Evolutionary conservation across 108 stramenopile genomes (phyloP), one percentile per base, ranked within the genome.

Genomic region (Fragilaria radians): DNA sequence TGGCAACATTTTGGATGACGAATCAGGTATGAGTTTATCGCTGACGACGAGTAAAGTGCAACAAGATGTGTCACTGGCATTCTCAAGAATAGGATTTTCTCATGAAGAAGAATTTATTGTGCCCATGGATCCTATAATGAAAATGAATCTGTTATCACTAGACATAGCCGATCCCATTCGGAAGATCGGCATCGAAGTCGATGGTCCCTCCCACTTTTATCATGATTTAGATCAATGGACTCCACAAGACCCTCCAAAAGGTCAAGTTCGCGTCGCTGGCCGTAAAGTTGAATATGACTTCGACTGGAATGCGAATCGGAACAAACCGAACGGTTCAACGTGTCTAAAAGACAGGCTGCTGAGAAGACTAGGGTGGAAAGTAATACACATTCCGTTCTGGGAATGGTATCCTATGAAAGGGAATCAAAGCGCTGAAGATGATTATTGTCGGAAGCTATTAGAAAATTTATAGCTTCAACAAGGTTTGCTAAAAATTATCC

Each of bases 161-260:
- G 89, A 90, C 63, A 79, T 90, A 67, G 89, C 89, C 48, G 74
- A 90, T 55, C 47, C 80, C 25, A 67, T 72, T 2, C 24, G 56
- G 11, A 65, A 62, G 32, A 71, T 93, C 32, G 91, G 87, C 9
- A 73, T 93, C 28, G 91, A 93, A 70, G 86, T 93, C 1, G 91
- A 93, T 52, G 91, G 91, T 42, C 91, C 91, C 1, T 79, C 77
- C 5, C 91, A 93, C 67, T 93, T 80, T 46, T 61, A 85, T 23
- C 71, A 50, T 5, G 62, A 80, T n/a, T 71, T 92, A 31, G 86
- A 88, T 28, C 19, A n/a, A 0, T 42, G 32, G 5, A 17, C 53
- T 22, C 57, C 54, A 36, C 59, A 67, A 28, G 45, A 22, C 49
- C 28, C 62, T 19, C 27, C 26, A 3, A 18, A 23, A 5, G 73